A percentile compares a stretch with the other conserved stretches of the same genome.
Evolutionary conservation across 1,284 basidiomycete species (phyloP).

Genomic region (Cutaneotrichosporon sp.): DNA sequence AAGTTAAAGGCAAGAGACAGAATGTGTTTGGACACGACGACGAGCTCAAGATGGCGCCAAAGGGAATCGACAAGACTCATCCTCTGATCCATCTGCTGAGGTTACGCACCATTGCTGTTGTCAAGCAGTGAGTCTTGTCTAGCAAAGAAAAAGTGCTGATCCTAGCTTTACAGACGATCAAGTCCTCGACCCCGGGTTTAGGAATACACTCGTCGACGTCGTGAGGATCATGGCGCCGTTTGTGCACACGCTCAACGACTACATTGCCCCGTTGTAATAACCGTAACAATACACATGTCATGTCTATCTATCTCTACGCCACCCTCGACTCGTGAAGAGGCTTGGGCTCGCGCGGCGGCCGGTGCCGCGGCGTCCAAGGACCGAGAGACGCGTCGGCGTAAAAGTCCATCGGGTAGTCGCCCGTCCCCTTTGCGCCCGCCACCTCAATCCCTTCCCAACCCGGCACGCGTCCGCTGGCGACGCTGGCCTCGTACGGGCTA

Average conservation of each 20-base stretch:
- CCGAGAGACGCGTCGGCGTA: constrained; percentile 61
- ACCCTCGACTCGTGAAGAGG: neutral
- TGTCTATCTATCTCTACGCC: neutral
- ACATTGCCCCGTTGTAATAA: neutral
- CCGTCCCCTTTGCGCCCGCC: constrained; percentile 42
- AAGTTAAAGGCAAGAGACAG: constrained; percentile 60
- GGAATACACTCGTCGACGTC: constrained; percentile 62
- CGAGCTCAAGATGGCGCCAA: constrained; percentile 80
- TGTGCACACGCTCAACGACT: constrained; percentile 58
- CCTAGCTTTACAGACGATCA: constrained; percentile 72
- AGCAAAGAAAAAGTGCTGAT: constrained; percentile 7
- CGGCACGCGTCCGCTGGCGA: constrained; percentile 70
- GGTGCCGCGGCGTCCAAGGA: constrained; percentile 53
- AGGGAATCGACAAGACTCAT: constrained; percentile 79
- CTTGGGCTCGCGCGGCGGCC: constrained; percentile 19
- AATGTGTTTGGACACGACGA: constrained; percentile 79
- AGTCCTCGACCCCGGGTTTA: constrained; percentile 67
- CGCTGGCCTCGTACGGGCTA: constrained; percentile 90
- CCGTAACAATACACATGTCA: neutral
- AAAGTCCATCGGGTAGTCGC: constrained; percentile 92
- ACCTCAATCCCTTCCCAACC: constrained; percentile 51
- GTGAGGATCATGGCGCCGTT: constrained; percentile 67
- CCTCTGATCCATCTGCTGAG: constrained; percentile 81
- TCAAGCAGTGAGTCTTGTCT: constrained; percentile 59
- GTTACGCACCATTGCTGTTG: constrained; percentile 73